phyloP scores from a whole-genome alignment of 208 protist species.

The Wallacemonas sp. region DNA sequence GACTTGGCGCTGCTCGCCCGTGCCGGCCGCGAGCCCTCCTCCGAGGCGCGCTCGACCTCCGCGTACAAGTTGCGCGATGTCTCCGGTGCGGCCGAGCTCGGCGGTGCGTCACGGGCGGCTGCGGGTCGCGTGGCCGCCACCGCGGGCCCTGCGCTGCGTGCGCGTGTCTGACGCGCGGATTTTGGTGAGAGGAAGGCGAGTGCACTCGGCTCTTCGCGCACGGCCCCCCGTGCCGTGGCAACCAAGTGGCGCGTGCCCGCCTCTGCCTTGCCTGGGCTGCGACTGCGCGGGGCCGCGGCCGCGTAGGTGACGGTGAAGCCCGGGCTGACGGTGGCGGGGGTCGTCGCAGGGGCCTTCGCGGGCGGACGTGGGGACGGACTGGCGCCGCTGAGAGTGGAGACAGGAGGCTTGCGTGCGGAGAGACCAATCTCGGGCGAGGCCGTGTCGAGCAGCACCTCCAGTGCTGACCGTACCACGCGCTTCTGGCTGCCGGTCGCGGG shows the following conservation, averaged over 20 bases:
- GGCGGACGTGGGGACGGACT: background rate
- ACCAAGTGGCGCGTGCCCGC: too few relatives aligned
- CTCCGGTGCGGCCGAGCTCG: constrained; percentile 6
- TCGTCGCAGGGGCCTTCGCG: background rate
- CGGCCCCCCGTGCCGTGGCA: background rate
- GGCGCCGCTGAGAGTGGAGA: constrained; percentile 6
- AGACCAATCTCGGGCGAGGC: constrained; percentile 38
- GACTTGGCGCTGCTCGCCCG: constrained; percentile 9
- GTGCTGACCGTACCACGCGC: constrained; percentile 72
- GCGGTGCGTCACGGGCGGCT: background rate
- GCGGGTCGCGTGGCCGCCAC: too few relatives aligned
- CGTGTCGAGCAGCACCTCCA: constrained; percentile 65
- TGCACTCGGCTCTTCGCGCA: constrained; percentile 57
- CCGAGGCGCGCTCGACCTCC: constrained; percentile 33
- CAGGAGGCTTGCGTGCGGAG: background rate
- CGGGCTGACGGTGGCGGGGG: background rate
- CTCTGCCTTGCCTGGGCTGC: background rate
- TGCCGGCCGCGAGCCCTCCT: too few relatives aligned
- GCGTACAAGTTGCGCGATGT: constrained; percentile 41
- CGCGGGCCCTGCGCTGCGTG: too few relatives aligned
- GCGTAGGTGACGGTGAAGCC: constrained; percentile 60
- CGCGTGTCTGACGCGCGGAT: background rate
- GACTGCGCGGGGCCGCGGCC: constrained; percentile 17
- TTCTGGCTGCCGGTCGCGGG: constrained; percentile 21
- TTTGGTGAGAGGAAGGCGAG: constrained; percentile 62